Percentiles rank a stretch among this genome's conserved stretches.
Conservation (phyloP, 2,329 filamentous ascomycete species). For the Fusarium sp. region DNA sequence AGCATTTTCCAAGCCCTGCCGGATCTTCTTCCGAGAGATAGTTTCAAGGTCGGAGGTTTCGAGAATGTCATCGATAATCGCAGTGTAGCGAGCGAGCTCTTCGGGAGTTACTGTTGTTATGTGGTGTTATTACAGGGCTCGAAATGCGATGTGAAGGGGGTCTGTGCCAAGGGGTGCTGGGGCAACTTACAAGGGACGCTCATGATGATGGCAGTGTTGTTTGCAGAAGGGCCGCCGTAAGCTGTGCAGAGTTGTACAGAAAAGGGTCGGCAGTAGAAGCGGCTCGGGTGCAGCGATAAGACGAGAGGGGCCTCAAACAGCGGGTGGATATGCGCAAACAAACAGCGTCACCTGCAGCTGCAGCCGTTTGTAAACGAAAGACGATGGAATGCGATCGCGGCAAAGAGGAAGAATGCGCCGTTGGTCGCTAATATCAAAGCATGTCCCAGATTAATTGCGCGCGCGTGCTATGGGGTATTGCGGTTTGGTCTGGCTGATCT, state of each 20-base stretch:
- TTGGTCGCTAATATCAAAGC: constrained; percentile 40
- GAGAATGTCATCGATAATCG: constrained; percentile 72
- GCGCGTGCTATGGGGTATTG: constrained; percentile 4
- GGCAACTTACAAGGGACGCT: constrained; percentile 46
- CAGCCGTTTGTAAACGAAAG: constrained; percentile 21
- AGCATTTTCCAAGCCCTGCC: constrained; percentile 66
- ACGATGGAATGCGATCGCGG: constrained; percentile 35
- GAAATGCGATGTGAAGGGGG: constrained; percentile 1
- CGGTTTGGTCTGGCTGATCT: constrained; percentile 13
- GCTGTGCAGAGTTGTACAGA: constrained; percentile 28
- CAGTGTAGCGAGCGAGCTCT: constrained; percentile 66
- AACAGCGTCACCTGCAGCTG: constrained; percentile 22
- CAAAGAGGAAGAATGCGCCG: constrained; percentile 38
- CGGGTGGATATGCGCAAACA: constrained; percentile 38
- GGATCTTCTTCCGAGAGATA: constrained; percentile 74
- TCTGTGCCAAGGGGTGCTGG: constrained; percentile 18
- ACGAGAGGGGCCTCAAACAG: constrained; percentile 18
- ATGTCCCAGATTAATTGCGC: constrained; percentile 35
- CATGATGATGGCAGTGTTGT: constrained; percentile 38
- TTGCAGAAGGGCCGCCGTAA: constrained; percentile 6
- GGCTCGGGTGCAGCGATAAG: constrained; percentile 27
- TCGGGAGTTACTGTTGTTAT: constrained; percentile 61
- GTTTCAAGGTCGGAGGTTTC: constrained; percentile 70
- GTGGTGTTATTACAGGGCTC: constrained; percentile 16
- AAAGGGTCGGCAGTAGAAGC: constrained; percentile 7